Base-by-base conservation (phyloP, 23 red algal species). In the Cyanidioschyzon merolae region DNA sequence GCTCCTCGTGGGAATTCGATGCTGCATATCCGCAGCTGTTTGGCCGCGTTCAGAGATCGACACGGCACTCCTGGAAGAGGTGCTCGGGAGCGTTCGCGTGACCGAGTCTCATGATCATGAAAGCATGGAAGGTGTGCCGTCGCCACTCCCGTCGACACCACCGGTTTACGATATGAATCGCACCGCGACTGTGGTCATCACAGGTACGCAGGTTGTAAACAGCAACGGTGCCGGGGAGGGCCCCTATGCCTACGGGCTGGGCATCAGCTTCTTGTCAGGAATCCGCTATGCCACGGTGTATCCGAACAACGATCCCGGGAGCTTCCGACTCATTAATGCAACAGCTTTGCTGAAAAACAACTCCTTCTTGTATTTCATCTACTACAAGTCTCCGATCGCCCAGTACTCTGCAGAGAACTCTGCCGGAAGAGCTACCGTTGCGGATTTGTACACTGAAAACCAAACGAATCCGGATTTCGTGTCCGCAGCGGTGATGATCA, bases 161-260 rank as follows among this genome's bases (percentile, higher is more conserved):
- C 63, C 63, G 12, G 32, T 35, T 27, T 71, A 71, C 32, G 63
- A 71, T 35, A 32, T 71, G 63, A 71, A 71, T 35, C 12, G 29
- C n/a, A 71, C 63, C 7, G 63, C 63, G 12, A 71, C 63, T 3
- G 63, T 71, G 63, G 63, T 71, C 29, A 71, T 71, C 32, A 27
- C 63, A 7, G 63, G 63, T 3, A 35, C 63, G n/a, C n/a, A 71
- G n/a, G 63, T 35, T 27, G 32, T 71, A 7, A 71, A 35, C 63
- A 35, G 32, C 29, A 32, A 32, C 30, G n/a, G n/a, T 71, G n/a
- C 63, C n/a, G 63, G n/a, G 16, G 21, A 32, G 7, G 32, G 32
- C 29, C 32, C 32, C 3, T 71, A 32, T 27, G 63, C n/a, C 29
- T 35, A 71, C 29, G 63, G 63, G 7, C n/a, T 35, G 63, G 63